Evolutionary conservation across 2,329 filamentous ascomycete genomes (phyloP).

Genomic region (Sphaerostilbella broomeana): DNA sequence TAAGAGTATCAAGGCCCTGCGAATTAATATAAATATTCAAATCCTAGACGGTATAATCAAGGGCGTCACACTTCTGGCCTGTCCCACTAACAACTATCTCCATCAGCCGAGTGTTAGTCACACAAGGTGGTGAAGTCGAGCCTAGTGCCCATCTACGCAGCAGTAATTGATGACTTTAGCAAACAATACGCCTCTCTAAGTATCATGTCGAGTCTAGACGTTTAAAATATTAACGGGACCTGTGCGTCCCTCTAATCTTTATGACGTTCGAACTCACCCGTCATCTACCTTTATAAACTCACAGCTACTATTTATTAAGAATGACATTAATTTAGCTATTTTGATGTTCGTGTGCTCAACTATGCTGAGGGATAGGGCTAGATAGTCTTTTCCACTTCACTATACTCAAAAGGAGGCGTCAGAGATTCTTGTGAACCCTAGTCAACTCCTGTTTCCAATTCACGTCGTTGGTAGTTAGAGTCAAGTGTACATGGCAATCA

Average conservation of each 20-base stretch:
- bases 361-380: conserved; percentile 15
- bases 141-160: conserved; percentile 22
- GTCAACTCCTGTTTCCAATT: conserved; percentile 22
- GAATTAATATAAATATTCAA: conserved; percentile 20
- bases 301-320: conserved; percentile 13
- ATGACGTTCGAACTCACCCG: too few relatives aligned
- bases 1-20: conserved; percentile 18
- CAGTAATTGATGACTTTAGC: conserved; percentile 20
- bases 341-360: conserved; percentile 16
- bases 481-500: conserved; percentile 12
- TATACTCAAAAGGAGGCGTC: background rate
- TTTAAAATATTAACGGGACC: too few relatives aligned
- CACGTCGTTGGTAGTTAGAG: conserved; percentile 19
- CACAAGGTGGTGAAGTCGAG: conserved; percentile 22
- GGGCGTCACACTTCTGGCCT: conserved; percentile 18
- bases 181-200: conserved; percentile 9
- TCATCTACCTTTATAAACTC: conserved; percentile 16
- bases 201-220: conserved; percentile 8
- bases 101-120: conserved; percentile 20
- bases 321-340: background rate
- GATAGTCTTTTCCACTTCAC: conserved; percentile 16
- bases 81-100: conserved; percentile 20
- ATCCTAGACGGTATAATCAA: conserved; percentile 20
- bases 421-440: conserved; percentile 14
- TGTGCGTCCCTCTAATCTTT: too few relatives aligned